Conservation (phyloP, 2,329 filamentous ascomycete species). For the Sporothrix schenckii region DNA sequence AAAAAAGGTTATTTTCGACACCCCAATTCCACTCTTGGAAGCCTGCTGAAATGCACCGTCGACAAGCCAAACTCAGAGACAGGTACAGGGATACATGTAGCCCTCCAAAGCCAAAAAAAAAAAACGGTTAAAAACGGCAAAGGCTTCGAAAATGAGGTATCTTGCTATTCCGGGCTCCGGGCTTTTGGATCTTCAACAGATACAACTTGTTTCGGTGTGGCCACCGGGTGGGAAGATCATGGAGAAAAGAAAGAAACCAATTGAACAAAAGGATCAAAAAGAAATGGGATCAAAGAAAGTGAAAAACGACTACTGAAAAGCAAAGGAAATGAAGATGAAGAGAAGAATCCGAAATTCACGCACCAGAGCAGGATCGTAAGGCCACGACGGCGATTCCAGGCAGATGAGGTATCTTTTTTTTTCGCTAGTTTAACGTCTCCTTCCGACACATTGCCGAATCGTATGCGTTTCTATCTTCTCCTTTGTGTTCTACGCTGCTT, state of each 20-base stretch:
- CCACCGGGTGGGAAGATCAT: not conserved
- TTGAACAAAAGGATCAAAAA: not conserved
- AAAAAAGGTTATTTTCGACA: not conserved
- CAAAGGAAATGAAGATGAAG: not conserved
- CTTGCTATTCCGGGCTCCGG: not conserved
- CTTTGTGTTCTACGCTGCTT: not conserved
- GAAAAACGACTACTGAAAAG: not conserved
- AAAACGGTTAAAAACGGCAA: not conserved
- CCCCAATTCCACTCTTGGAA: not conserved
- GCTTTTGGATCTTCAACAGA: not conserved
- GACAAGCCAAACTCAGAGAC: not conserved
- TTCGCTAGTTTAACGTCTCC: not conserved
- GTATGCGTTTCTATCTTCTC: not conserved
- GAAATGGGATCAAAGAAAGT: not conserved
- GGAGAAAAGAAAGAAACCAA: not conserved
- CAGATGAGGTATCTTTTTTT: not conserved
- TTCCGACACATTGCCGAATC: no score
- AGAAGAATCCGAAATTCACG: not conserved
- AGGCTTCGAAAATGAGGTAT: conserved; percentile 3
- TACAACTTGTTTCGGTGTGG: not conserved
- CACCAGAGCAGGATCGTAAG: conserved; percentile 8
- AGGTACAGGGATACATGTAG: not conserved
- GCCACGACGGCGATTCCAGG: not conserved
- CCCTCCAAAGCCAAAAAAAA: not conserved
- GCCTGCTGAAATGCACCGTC: conserved; percentile 17